A percentile compares a stretch with the other conserved stretches of the same genome.
Evolutionary conservation across 169 alveolate species (phyloP).

Genomic region (Eimeria acervulina): DNA sequence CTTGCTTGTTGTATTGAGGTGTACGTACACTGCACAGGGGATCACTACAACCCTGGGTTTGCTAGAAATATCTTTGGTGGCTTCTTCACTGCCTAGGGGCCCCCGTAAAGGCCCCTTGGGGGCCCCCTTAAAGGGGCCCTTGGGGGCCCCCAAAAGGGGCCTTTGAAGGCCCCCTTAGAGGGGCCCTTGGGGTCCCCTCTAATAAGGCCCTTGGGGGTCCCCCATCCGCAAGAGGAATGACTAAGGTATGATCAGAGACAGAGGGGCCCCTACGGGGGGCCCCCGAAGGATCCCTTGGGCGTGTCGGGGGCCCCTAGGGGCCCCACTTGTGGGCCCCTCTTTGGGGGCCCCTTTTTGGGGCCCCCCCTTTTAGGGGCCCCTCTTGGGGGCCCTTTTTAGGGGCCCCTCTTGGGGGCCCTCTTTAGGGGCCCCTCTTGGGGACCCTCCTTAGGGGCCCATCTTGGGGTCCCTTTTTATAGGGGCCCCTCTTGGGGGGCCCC

Average conservation of each 20-base stretch:
- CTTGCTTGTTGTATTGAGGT: not conserved
- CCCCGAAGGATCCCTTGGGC: not conserved
- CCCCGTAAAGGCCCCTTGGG: not conserved
- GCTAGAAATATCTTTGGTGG: slow-evolving; percentile 32
- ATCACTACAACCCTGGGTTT: slow-evolving; percentile 58
- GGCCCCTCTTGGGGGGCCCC: not conserved
- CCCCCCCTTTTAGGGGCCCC: too few species aligned
- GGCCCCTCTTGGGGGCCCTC: too few species aligned
- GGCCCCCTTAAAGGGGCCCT: not conserved
- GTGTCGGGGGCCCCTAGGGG: slow-evolving; percentile 2
- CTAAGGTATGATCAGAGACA: too few species aligned
- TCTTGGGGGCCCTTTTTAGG: too few species aligned
- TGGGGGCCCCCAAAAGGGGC: not conserved
- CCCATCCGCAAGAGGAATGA: not conserved
- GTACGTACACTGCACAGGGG: slow-evolving; percentile 35
- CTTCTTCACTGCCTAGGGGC: slow-evolving; percentile 22
- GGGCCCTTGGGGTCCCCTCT: not conserved
- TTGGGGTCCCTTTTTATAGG: too few species aligned
- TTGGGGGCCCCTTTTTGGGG: too few species aligned
- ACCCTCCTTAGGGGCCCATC: too few species aligned
- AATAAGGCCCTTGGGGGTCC: not conserved
- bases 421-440: too few species aligned
- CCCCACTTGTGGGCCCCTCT: too few species aligned
- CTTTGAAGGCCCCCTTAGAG: not conserved
- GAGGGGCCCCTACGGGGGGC: not conserved